A percentile compares a stretch with the other conserved stretches of the same genome.
phyloP scores from a whole-genome alignment of 352 stramenopile species.

The Peronospora belbahrii region DNA sequence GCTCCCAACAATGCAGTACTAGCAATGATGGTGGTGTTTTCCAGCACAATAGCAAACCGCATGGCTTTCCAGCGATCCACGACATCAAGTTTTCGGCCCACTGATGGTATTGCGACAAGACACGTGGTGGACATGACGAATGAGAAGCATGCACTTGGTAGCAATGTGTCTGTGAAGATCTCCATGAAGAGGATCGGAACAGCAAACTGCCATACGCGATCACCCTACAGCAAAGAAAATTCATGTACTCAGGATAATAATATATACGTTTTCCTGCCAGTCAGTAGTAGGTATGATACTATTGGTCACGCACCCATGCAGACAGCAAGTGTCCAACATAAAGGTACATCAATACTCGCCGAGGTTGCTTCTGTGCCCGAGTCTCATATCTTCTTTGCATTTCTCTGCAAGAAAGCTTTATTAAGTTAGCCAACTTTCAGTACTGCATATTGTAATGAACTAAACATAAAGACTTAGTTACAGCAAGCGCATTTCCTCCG shows the following conservation, averaged over 20 bases:
- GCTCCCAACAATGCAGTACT: constrained; percentile 44
- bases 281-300: no score
- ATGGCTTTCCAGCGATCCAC: constrained; percentile 63
- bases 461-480: constrained; percentile 19
- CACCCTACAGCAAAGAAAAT: constrained; percentile 29
- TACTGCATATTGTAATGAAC: not conserved
- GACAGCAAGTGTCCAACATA: constrained; percentile 73
- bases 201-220: constrained; percentile 80
- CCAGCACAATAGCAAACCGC: constrained; percentile 53
- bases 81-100: constrained; percentile 57
- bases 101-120: constrained; percentile 53
- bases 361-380: constrained; percentile 8
- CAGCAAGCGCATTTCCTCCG: constrained; percentile 32
- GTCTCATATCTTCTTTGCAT: not conserved
- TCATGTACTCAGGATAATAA: no score
- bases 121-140: constrained; percentile 68
- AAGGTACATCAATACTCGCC: constrained; percentile 53
- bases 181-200: constrained; percentile 83
- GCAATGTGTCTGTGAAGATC: constrained; percentile 73
- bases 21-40: constrained; percentile 68
- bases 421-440: not conserved
- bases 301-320: constrained; percentile 45
- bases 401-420: constrained; percentile 5
- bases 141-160: constrained; percentile 68
- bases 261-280: no score